A percentile compares a stretch with the other conserved stretches of the same genome.
These are phyloP conservation scores for Trichosporon asahii DNA, from an alignment of 1,284 basidiomycete genomes.

Conservation along the genomic window DNA sequence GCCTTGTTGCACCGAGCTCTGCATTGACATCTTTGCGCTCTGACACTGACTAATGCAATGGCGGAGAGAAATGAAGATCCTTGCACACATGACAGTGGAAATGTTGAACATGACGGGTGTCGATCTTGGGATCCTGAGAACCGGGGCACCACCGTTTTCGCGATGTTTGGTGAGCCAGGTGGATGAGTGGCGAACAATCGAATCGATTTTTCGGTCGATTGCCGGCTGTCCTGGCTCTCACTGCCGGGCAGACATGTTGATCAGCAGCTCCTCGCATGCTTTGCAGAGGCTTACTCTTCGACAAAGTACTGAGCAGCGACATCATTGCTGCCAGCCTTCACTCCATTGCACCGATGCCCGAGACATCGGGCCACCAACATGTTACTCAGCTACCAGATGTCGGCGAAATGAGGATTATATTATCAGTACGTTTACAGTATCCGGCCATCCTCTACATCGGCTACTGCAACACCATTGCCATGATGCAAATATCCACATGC, in stretches of 20 bases:
- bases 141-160: not conserved
- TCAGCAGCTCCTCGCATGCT: no score
- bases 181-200: not conserved
- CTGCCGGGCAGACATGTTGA: no score
- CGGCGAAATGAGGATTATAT: no score
- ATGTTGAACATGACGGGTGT: not conserved
- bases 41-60: not conserved
- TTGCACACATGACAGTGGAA: not conserved
- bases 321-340: not conserved
- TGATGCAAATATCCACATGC: conserved; percentile 15
- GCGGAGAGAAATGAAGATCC: no score
- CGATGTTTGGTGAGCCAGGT: not conserved
- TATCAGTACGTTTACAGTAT: no score
- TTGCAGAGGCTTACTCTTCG: not conserved
- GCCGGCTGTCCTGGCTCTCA: not conserved
- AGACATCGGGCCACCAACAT: no score
- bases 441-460: no score
- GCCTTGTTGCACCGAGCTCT: not conserved
- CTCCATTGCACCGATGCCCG: no score
- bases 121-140: not conserved
- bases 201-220: not conserved
- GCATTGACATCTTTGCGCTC: not conserved
- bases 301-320: no score
- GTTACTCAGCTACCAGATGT: no score
- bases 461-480: not conserved